Percentiles rank a stretch among this genome's conserved stretches.
These are phyloP conservation scores for Rutidosis leptorrhynchoides DNA, from an alignment of 129 eudicot species.

Conservation along the genomic window DNA sequence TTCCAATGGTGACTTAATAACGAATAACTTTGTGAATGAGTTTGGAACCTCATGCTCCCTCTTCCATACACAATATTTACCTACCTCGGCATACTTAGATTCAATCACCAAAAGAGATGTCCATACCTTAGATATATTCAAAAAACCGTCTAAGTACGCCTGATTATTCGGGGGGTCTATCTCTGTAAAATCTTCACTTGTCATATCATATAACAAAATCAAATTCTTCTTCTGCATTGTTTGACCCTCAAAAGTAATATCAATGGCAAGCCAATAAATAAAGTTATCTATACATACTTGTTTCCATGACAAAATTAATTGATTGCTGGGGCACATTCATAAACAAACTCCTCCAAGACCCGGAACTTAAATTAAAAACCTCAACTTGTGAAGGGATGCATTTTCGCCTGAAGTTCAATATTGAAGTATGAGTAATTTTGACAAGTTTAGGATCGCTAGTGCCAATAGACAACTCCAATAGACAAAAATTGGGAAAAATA, in stretches of 20 bases:
- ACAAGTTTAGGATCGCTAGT: neutral
- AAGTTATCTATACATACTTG: neutral
- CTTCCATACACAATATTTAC: neutral
- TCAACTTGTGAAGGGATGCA: neutral
- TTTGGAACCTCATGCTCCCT: neutral
- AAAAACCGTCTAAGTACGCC: neutral
- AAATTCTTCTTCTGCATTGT: neutral
- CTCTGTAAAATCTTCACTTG: neutral
- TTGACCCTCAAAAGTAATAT: neutral
- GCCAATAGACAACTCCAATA: too few species aligned
- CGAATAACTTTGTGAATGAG: neutral
- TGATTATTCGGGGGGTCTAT: neutral
- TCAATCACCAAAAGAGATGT: neutral
- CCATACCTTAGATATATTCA: neutral
- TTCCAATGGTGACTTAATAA: neutral
- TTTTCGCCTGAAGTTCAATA: neutral
- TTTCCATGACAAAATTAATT: neutral
- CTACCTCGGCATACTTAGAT: neutral
- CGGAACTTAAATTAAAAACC: neutral
- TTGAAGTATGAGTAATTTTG: neutral
- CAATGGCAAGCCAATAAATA: neutral
- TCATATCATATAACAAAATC: neutral
- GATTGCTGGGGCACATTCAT: neutral
- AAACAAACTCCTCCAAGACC: neutral
- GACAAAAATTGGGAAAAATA: too few species aligned